Evolutionary conservation across 2,329 filamentous ascomycete species (phyloP).

Genomic region (Sporothrix brunneoviolacea): DNA sequence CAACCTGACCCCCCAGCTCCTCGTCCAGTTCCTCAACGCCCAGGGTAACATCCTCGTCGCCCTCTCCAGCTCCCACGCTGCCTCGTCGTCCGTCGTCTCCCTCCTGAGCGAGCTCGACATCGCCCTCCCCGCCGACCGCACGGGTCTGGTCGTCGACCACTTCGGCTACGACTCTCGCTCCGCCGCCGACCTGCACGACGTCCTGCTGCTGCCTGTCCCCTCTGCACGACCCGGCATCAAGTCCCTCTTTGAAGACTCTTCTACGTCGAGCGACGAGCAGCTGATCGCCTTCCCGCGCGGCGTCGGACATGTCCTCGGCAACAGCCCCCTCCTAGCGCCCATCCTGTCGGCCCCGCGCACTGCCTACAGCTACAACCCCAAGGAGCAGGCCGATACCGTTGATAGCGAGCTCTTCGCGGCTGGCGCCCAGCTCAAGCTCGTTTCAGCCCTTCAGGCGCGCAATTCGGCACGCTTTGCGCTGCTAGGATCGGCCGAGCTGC

Average conservation of each 20-base stretch:
- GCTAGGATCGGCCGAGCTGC: conserved; percentile 76
- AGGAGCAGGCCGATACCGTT: conserved; percentile 66
- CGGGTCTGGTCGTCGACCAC: conserved; percentile 83
- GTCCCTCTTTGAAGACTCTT: conserved; percentile 62
- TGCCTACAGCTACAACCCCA: conserved; percentile 89
- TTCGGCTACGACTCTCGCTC: conserved; percentile 82
- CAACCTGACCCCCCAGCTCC: conserved; percentile 73
- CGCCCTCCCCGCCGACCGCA: conserved; percentile 76
- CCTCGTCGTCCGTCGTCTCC: conserved; percentile 66
- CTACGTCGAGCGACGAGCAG: conserved; percentile 33
- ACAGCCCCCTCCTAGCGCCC: conserved; percentile 69
- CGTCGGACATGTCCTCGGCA: conserved; percentile 75
- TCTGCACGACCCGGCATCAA: conserved; percentile 60
- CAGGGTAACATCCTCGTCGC: conserved; percentile 87
- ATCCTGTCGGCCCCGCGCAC: conserved; percentile 76
- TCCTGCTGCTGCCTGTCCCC: conserved; percentile 70
- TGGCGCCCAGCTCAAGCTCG: conserved; percentile 73
- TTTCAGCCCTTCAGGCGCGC: conserved; percentile 82
- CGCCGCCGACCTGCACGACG: conserved; percentile 78
- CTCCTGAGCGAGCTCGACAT: conserved; percentile 86
- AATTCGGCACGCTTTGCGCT: conserved; percentile 89
- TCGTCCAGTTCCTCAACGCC: conserved; percentile 85
- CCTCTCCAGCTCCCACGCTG: conserved; percentile 64
- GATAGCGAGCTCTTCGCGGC: conserved; percentile 66
- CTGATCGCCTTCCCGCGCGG: conserved; percentile 75